Evolutionary conservation across 805 yeast genomes (phyloP).

Genomic region (Nakazawaea wyomingensis): DNA sequence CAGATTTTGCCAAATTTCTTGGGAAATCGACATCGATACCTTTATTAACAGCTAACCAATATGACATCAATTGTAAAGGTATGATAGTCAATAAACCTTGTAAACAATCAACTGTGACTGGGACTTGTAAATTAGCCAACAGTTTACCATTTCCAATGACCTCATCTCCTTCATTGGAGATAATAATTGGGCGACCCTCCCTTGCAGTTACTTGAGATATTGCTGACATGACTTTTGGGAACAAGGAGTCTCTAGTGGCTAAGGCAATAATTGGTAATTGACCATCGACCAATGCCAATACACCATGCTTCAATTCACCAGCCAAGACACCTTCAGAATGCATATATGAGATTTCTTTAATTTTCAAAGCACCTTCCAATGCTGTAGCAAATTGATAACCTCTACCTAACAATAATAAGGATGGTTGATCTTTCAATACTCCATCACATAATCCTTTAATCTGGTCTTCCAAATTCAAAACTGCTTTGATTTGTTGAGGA

Average conservation of each 20-base stretch:
- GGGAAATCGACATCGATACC: conserved; percentile 99
- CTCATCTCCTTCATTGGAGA: conserved; percentile 78
- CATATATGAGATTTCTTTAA: conserved; percentile 97
- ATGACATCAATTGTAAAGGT: conserved; percentile 93
- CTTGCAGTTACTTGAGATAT: conserved; percentile 96
- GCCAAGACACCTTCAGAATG: conserved; percentile 99
- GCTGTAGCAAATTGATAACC: conserved; percentile 98
- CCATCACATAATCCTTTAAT: conserved; percentile 73
- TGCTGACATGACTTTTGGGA: conserved; percentile 94
- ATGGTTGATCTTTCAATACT: conserved; percentile 74
- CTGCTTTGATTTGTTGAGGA: conserved; percentile 79
- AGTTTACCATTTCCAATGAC: conserved; percentile 51
- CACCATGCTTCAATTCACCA: conserved; percentile 98
- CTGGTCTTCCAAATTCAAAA: conserved; percentile 64
- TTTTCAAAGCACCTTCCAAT: conserved; percentile 95
- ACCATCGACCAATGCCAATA: conserved; percentile 92
- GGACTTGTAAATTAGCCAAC: conserved; percentile 79
- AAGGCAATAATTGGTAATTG: conserved; percentile 90
- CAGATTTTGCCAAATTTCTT: conserved; percentile 96
- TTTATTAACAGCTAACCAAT: conserved; percentile 92
- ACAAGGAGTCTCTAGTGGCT: conserved; percentile 93
- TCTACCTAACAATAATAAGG: conserved; percentile 88
- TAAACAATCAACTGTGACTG: conserved; percentile 92
- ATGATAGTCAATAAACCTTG: conserved; percentile 94
- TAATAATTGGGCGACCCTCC: conserved; percentile 92